Conservation (phyloP, 108 stramenopile species). For the Skeletonema costatum region DNA sequence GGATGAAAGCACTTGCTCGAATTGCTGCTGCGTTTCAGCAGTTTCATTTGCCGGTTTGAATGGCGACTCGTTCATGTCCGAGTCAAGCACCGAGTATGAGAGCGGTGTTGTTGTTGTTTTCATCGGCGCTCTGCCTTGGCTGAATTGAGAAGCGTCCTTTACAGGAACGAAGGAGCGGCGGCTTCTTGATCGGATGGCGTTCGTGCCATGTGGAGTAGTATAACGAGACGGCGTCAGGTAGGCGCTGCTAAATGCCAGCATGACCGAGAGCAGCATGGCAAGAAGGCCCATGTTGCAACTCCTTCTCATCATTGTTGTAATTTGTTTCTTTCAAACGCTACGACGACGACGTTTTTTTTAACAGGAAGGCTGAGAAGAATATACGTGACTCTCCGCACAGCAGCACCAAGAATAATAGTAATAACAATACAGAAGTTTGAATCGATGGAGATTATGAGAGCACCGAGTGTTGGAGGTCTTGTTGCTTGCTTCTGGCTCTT, state of each 20-base stretch:
- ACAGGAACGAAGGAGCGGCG: not conserved
- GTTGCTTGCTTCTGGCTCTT: too few species aligned
- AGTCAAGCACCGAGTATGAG: not conserved
- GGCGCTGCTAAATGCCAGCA: not conserved
- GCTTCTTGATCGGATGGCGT: not conserved
- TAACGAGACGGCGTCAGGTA: not conserved
- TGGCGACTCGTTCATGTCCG: not conserved
- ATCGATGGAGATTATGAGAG: too few species aligned
- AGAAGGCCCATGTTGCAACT: not conserved
- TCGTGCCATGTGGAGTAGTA: not conserved
- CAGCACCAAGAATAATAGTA: too few species aligned
- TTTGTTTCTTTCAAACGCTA: too few species aligned
- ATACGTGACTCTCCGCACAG: too few species aligned
- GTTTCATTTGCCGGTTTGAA: not conserved
- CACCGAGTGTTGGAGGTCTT: too few species aligned
- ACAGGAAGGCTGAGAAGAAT: too few species aligned
- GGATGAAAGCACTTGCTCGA: not conserved
- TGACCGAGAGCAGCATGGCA: not conserved
- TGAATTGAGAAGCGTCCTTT: not conserved
- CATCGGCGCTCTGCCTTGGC: not conserved
- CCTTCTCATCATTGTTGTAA: not conserved
- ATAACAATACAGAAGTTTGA: too few species aligned
- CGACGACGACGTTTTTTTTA: too few species aligned
- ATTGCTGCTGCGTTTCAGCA: not conserved
- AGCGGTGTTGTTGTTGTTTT: not conserved